Evolutionary conservation across 176 grass and related monocot genomes (phyloP).

Genomic region (Ananas comosus): DNA sequence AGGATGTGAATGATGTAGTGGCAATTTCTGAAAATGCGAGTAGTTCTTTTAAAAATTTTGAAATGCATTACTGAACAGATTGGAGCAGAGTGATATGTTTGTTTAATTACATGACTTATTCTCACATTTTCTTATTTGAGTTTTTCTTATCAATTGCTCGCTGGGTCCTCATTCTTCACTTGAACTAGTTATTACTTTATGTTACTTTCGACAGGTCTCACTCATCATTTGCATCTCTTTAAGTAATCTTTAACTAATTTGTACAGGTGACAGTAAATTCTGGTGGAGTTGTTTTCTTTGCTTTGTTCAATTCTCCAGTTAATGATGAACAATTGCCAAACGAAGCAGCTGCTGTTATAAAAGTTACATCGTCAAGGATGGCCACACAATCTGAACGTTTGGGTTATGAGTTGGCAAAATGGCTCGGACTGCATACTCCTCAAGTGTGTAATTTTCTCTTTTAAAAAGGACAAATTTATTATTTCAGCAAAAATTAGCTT

Average conservation of each 20-base stretch:
- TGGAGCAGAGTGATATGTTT: no score
- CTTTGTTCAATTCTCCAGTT: slow-evolving; percentile 48
- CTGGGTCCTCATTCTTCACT: not conserved
- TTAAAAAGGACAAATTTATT: slow-evolving; percentile 3
- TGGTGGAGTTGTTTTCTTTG: slow-evolving; percentile 93
- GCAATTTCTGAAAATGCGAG: no score
- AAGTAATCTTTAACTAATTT: slow-evolving; percentile 9
- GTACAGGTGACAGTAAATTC: slow-evolving; percentile 86
- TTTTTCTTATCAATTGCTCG: not conserved
- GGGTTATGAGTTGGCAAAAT: slow-evolving; percentile 89
- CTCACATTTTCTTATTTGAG: no score
- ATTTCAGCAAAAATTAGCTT: not conserved
- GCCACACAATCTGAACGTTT: slow-evolving; percentile 83
- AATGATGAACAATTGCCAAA: slow-evolving; percentile 22
- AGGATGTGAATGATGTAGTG: no score
- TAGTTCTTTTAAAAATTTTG: no score
- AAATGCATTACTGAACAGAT: no score
- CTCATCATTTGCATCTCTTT: not conserved
- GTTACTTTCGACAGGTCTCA: not conserved
- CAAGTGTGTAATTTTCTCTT: slow-evolving; percentile 38
- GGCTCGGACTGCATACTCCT: slow-evolving; percentile 71
- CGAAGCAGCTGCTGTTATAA: slow-evolving; percentile 83
- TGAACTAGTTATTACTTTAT: not conserved
- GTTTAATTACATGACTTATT: no score
- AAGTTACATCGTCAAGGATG: slow-evolving; percentile 86